A percentile compares a stretch with the other conserved stretches of the same genome.
Conservation (phyloP, 2,329 filamentous ascomycete species). For the Talaromyces sp. region DNA sequence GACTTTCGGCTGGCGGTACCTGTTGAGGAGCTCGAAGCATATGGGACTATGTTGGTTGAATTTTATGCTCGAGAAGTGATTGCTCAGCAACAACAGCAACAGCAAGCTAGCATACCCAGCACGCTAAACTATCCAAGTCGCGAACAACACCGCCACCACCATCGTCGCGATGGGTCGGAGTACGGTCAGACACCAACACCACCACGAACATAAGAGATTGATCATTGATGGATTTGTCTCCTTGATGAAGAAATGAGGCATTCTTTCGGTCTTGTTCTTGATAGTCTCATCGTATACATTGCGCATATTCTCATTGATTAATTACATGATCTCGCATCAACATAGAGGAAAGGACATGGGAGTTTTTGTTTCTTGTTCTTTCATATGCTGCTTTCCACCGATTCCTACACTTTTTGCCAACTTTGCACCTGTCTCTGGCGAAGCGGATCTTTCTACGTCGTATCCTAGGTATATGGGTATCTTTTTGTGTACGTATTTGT, state of each 20-base stretch:
- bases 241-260: not conserved
- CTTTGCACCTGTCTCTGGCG: slow-evolving; percentile 9
- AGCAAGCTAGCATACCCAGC: slow-evolving; percentile 9
- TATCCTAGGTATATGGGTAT: slow-evolving; percentile 4
- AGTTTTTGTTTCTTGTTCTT: slow-evolving; percentile 5
- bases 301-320: not conserved
- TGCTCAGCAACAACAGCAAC: slow-evolving; percentile 42
- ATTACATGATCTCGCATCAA: not conserved
- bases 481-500: slow-evolving; percentile 3
- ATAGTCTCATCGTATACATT: not conserved
- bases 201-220: slow-evolving; percentile 7
- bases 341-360: slow-evolving; percentile 15
- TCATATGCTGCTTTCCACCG: not conserved
- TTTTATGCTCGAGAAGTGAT: slow-evolving; percentile 94
- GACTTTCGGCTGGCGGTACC: slow-evolving; percentile 92
- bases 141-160: slow-evolving; percentile 11
- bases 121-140: slow-evolving; percentile 4
- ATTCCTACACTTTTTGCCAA: not conserved
- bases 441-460: slow-evolving; percentile 5
- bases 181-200: slow-evolving; percentile 15
- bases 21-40: slow-evolving; percentile 92
- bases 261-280: not conserved
- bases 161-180: slow-evolving; percentile 12
- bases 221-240: not conserved
- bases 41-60: slow-evolving; percentile 96